phyloP scores from a whole-genome alignment of 1,284 basidiomycete species.

The Gastroboletus turbinatus region DNA sequence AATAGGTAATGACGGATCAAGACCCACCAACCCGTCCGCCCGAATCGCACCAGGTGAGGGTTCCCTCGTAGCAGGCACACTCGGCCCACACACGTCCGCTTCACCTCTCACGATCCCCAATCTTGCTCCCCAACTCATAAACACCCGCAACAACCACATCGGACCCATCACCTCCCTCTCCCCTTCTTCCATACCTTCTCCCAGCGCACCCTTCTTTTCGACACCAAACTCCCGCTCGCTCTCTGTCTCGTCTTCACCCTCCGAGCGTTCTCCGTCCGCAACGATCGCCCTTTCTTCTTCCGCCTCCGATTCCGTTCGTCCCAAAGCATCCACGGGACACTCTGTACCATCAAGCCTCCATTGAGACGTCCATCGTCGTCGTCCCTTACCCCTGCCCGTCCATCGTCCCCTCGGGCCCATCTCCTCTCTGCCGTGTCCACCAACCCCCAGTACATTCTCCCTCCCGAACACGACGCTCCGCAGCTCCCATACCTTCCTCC shows the following conservation, averaged over 20 bases:
- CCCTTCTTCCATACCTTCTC: constrained; percentile 43
- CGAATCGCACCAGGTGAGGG: constrained; percentile 27
- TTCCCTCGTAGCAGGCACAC: constrained; percentile 25
- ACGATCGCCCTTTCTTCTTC: constrained; percentile 57
- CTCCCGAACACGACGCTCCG: constrained; percentile 44
- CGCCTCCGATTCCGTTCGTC: constrained; percentile 72
- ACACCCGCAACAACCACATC: constrained; percentile 71
- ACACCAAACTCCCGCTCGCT: constrained; percentile 23
- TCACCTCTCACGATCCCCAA: constrained; percentile 38
- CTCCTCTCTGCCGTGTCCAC: constrained; percentile 26
- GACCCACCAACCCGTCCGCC: too few relatives aligned
- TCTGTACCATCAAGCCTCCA: constrained; percentile 64
- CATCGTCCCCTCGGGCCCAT: constrained; percentile 20
- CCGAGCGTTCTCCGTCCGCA: constrained; percentile 26
- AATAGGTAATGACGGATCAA: constrained; percentile 11
- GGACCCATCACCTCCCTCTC: constrained; percentile 62
- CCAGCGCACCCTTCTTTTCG: constrained; percentile 20
- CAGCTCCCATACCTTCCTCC: constrained; percentile 60
- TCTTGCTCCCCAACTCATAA: constrained; percentile 65
- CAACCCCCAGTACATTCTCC: constrained; percentile 22
- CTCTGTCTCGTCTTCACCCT: constrained; percentile 39
- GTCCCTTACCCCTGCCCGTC: constrained; percentile 19
- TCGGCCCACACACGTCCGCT: constrained; percentile 16
- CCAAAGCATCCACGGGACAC: constrained; percentile 61
- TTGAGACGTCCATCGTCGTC: constrained; percentile 45